Base-by-base conservation (phyloP, 2,329 filamentous ascomycete species). In the Pseudogymnoascus sp. region DNA sequence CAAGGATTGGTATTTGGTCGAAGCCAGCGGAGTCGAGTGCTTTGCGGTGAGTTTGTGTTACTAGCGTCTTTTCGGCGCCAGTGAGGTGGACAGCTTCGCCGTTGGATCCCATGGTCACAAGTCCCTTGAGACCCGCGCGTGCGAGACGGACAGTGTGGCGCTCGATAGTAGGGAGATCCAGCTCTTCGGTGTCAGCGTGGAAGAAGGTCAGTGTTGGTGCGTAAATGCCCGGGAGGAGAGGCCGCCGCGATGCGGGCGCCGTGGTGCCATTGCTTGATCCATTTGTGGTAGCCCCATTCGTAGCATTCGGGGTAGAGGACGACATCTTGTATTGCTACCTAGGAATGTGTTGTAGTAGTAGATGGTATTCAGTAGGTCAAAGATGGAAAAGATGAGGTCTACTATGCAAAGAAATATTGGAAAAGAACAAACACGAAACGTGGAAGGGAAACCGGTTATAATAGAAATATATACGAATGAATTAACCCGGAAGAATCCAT, bases 201-300 rank as follows among this genome's bases (percentile, higher is more conserved):
- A 96, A 96, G 75, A 96, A 95, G 70, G 91, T 95, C 86, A 94
- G 91, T 64, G 89, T 93, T 25, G 91, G 91, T 64, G 89, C 89
- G 75, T 94, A 95, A 73, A 94, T 92, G 73, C 91, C 90, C 71
- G 88, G 87, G 49, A 89, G 88, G 62, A 95, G 83, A 66, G 87
- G 81, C 63, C 82, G 77, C 65, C 77, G 77, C 16, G 75, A 66
- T 28, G 42, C 7, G 14, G 42, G 23, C 66, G 75, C 72, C 64
- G 72, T 66, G 67, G 74, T 72, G 63, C 74, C 73, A 66, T 75
- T 73, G 23, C 42, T 30, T 19, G 63, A 35, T 14, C 65, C 65
- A 35, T 63, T 64, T 39, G 61, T 8, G 23, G 62, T 12, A 28
- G 16, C 19, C 11, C 45, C 60, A 30, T 62, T 62, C 23, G 42